Conservation (phyloP, 257 asterid species). For the Schizonepeta tenuifolia region DNA sequence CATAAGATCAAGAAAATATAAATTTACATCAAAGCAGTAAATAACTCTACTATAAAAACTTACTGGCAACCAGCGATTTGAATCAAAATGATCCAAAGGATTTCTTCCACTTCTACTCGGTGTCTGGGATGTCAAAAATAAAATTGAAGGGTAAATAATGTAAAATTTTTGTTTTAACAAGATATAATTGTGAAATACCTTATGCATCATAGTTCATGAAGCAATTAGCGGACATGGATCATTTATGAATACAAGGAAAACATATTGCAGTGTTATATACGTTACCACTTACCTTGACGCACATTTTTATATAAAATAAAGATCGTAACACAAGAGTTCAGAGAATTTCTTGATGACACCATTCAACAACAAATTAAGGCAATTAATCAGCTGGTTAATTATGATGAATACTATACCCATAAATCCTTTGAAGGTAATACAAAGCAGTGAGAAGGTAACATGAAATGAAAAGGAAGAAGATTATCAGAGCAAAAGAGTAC, state of each 20-base stretch:
- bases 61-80: slow-evolving; percentile 94
- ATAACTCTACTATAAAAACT: slow-evolving; percentile 27
- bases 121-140: slow-evolving; percentile 50
- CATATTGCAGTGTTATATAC: slow-evolving; percentile 7
- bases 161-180: slow-evolving; percentile 22
- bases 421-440: slow-evolving; percentile 18
- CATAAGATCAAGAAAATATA: slow-evolving; percentile 21
- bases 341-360: slow-evolving; percentile 15
- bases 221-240: slow-evolving; percentile 21
- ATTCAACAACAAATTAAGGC: slow-evolving; percentile 17
- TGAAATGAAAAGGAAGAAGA: slow-evolving; percentile 20
- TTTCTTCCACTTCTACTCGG: slow-evolving; percentile 89
- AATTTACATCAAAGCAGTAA: slow-evolving; percentile 22
- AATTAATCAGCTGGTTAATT: slow-evolving; percentile 13
- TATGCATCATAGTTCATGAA: slow-evolving; percentile 8
- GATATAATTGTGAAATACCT: not conserved
- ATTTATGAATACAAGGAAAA: slow-evolving; percentile 13
- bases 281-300: slow-evolving; percentile 11
- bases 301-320: not conserved
- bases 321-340: not conserved
- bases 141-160: slow-evolving; percentile 29
- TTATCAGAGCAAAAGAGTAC: slow-evolving; percentile 15
- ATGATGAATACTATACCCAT: slow-evolving; percentile 18
- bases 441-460: slow-evolving; percentile 22
- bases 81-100: slow-evolving; percentile 84